A percentile compares a stretch with the other conserved stretches of the same genome.
phyloP scores from a whole-genome alignment of 768 basidiomycete genomes.

The Serpula lacrymans region DNA sequence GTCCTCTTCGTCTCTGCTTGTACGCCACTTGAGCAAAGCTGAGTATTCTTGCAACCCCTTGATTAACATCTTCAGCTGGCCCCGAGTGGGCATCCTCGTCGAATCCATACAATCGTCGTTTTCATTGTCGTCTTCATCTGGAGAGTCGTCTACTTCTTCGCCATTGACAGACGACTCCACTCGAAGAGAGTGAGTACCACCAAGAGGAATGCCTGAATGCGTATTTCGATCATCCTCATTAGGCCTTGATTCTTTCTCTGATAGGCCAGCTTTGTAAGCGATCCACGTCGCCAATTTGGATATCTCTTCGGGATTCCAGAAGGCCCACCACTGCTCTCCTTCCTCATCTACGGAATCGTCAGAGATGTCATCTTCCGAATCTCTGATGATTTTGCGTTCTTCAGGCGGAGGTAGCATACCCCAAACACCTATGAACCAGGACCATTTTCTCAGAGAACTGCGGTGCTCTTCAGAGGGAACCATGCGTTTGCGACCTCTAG shows the following conservation, averaged over 20 bases:
- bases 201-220: too few relatives aligned
- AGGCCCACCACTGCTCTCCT: conserved; percentile 71
- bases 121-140: conserved; percentile 8
- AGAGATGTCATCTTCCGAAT: conserved; percentile 21
- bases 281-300: conserved; percentile 65
- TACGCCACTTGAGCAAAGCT: conserved; percentile 56
- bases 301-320: conserved; percentile 65
- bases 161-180: conserved; percentile 8
- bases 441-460: conserved; percentile 56
- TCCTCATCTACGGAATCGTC: conserved; percentile 33
- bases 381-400: conserved; percentile 22
- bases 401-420: conserved; percentile 46
- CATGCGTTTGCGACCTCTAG: conserved; percentile 38
- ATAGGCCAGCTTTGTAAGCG: conserved; percentile 43
- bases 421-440: conserved; percentile 77
- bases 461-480: conserved; percentile 47
- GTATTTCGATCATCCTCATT: conserved; percentile 3
- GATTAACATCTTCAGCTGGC: conserved; percentile 44
- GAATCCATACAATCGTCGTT: conserved; percentile 12
- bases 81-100: conserved; percentile 17
- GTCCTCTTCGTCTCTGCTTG: conserved; percentile 28
- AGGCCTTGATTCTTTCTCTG: conserved; percentile 12
- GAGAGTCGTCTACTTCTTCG: conserved; percentile 16
- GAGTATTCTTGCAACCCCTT: conserved; percentile 58
- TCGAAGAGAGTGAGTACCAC: not conserved